These are phyloP conservation scores for Paraphoma chrysanthemicola DNA, from an alignment of 2,329 filamentous ascomycete species.

Conservation along the genomic window DNA sequence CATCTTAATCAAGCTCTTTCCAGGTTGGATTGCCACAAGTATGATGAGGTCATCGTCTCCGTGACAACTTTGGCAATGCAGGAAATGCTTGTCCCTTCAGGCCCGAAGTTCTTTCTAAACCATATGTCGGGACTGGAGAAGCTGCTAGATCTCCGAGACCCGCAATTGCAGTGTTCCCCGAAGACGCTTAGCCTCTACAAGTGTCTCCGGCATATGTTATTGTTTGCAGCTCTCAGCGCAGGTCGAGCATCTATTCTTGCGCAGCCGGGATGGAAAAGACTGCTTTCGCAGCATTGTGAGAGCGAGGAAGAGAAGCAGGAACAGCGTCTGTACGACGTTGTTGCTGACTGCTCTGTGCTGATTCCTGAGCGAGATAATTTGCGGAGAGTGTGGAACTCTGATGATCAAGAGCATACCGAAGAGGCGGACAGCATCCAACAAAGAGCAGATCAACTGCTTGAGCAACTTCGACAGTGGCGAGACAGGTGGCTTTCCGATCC, in stretches of 20 bases:
- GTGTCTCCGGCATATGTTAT: slow-evolving; percentile 28
- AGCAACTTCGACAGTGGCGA: not conserved
- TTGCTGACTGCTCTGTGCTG: slow-evolving; percentile 39
- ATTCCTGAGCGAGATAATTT: slow-evolving; percentile 18
- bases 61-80: slow-evolving; percentile 34
- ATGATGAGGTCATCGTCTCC: slow-evolving; percentile 35
- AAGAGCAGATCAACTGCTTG: not conserved
- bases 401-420: not conserved
- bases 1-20: slow-evolving; percentile 33
- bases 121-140: slow-evolving; percentile 39
- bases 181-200: slow-evolving; percentile 28
- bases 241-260: slow-evolving; percentile 34
- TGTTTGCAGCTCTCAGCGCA: slow-evolving; percentile 27
- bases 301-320: slow-evolving; percentile 20
- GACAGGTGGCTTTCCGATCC: not conserved
- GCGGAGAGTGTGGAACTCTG: not conserved
- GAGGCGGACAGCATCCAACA: not conserved
- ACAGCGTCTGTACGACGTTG: slow-evolving; percentile 34
- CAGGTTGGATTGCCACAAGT: slow-evolving; percentile 21
- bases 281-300: slow-evolving; percentile 18
- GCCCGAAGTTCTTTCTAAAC: slow-evolving; percentile 28
- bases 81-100: slow-evolving; percentile 34
- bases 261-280: slow-evolving; percentile 30
- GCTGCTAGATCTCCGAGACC: slow-evolving; percentile 32
- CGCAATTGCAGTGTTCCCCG: slow-evolving; percentile 10